Evolutionary conservation across 208 protist genomes (phyloP), one percentile per base, ranked within the genome.

Genomic region (Leishmania lainsoni): DNA sequence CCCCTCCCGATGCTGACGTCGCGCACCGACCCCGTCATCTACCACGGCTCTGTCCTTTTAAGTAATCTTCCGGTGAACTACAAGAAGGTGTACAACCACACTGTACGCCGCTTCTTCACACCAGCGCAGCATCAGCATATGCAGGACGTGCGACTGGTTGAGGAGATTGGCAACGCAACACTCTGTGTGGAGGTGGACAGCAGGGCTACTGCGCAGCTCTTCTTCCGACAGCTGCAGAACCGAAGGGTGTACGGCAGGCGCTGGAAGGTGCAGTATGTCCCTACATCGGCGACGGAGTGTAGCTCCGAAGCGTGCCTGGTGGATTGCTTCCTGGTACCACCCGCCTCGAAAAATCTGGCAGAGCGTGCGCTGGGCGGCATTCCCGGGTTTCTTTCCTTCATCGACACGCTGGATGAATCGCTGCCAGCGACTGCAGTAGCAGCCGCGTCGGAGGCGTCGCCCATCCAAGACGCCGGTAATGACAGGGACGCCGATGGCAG

Each of bases 261-360:
- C 26, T 97, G 93, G 93, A 94, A 95, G 83, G 88, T 93, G 42
- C 85, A 95, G 83, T 91, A 88, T 70, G 84, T 92, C 48, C 93
- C 92, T 1, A 51, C 88, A 39, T 79, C 72, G 42, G 74, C 76
- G 17, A 78, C 84, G 12, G 70, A 84, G 70, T 89, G 86, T 73
- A 83, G 75, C 54, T n/a, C 78, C 42, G 83, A 92, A 65, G 89
- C 93, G 65, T 95, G 92, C 87, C 70, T 95, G 69, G 91, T 97
- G 45, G 89, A 95, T 71, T 90, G 83, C 73, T 75, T 75, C n/a
- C 76, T 95, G 14, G 83, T 93, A 5, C 92, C 93, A 0, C 76
- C 92, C 5, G 87, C 86, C 3, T 85, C 84, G 52, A 86, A 84
- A 70, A 66, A 63, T 22, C 78, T 94, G 39, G 92, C 86, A 42